Conservation (phyloP, 345 rosid genomes). For the Lagerstroemia speciosa region DNA sequence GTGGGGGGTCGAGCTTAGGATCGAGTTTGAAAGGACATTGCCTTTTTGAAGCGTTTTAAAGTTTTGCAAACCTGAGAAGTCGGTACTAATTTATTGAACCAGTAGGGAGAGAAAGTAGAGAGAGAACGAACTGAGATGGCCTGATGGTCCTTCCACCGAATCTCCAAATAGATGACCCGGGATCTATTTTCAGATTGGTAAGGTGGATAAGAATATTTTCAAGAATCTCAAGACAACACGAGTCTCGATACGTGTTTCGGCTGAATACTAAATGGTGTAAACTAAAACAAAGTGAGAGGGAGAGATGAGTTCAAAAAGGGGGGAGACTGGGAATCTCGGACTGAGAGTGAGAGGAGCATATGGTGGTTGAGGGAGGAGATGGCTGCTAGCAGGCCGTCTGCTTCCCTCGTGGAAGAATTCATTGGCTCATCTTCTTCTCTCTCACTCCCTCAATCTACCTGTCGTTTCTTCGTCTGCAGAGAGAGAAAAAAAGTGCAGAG, state of each 20-base stretch:
- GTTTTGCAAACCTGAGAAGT: not conserved
- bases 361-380: constrained; percentile 8
- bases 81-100: no score
- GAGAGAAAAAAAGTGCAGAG: not conserved
- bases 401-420: constrained; percentile 11
- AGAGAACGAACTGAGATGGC: no score
- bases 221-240: no score
- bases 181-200: no score
- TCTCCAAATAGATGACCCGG: no score
- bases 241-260: no score
- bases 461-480: not conserved
- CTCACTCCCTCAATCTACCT: not conserved
- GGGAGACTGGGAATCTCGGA: constrained; percentile 3
- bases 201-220: no score
- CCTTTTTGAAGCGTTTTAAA: not conserved
- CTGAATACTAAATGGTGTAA: no score
- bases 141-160: no score
- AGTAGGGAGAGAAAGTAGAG: not conserved
- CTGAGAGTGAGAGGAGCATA: constrained; percentile 12
- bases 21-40: no score
- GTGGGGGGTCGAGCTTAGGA: no score
- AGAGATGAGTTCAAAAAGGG: constrained; percentile 1
- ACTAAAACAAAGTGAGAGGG: no score
- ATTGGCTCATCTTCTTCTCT: not conserved
- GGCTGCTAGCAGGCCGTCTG: constrained; percentile 45